Evolutionary conservation across 202 grass and related monocot species (phyloP), one percentile per base, ranked within the genome.

Genomic region (Schoenoplectus tabernaemontani): DNA sequence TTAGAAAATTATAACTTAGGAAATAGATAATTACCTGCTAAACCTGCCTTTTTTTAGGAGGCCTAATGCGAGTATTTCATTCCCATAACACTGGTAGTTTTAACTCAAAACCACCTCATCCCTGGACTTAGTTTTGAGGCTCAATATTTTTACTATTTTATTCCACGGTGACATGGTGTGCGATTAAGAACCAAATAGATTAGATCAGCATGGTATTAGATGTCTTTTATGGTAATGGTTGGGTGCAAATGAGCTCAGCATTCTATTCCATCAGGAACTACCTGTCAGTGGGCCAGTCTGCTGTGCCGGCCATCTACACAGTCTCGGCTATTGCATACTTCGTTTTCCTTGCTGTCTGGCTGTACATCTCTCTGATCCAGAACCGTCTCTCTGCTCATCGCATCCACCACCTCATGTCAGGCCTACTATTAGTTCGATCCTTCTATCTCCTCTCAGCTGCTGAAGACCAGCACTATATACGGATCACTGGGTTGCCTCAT

Each of bases 391-490:
- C 87, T 4, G 80, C 84, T 17, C 89, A 92, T 78, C 89, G 87
- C 75, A 97, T 97, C 87, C 95, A 97, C 83, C 89, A 97, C 78
- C 89, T 97, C 84, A 97, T 97, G 95, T 73, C 91, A 38, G 85
- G 84, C 13, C 89, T 97, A 15, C 85, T 97, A 53, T 76, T 82
- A 30, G 87, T 83, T 39, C 86, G 92, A 17, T 87, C 89, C 83
- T 84, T 97, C 80, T 94, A 94, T 78, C 89, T 92, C 61, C 80
- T 97, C 77, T 97, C 86, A 1, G 95, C 91, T 13, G 89, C 95
- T 43, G 91, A 97, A 85, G 91, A 97, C 78, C 89, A 92, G 69
- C 89, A 93, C 84, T 94, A 92, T 86, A 88, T 94, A 83, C 87
- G 89, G 51, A 73, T 85, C 32, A 65, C 86, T 0, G 95, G 95